phyloP scores from a whole-genome alignment of 202 grass and related monocot genomes.

The Zoysia matrella region DNA sequence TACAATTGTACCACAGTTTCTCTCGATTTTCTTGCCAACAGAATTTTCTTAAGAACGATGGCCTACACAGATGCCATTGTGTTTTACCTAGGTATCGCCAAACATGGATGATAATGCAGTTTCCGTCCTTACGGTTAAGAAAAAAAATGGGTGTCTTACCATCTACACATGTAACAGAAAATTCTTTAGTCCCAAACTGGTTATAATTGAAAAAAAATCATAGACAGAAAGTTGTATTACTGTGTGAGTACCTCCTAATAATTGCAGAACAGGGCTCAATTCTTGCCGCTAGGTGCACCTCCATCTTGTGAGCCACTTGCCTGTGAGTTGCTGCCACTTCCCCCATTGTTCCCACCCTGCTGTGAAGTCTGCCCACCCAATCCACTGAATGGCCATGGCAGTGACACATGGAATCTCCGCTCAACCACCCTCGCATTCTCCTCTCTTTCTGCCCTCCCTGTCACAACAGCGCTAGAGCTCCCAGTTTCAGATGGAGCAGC shows the following conservation, averaged over 20 bases:
- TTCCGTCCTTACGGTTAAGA: not conserved
- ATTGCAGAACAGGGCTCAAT: conserved; percentile 37
- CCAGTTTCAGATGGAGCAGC: conserved; percentile 26
- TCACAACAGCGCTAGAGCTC: conserved; percentile 40
- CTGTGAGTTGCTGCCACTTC: conserved; percentile 30
- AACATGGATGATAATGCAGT: not conserved
- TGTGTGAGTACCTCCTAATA: not conserved
- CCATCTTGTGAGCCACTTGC: conserved; percentile 50
- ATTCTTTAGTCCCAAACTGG: not conserved
- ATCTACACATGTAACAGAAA: not conserved
- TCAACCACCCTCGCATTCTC: conserved; percentile 51
- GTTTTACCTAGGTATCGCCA: conserved; percentile 5
- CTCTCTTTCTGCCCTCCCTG: conserved; percentile 36
- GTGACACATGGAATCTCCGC: conserved; percentile 65
- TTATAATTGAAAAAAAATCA: conserved; percentile 12
- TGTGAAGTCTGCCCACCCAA: too few species aligned
- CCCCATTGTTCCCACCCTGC: too few species aligned
- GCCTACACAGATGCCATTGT: too few species aligned
- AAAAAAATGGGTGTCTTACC: not conserved
- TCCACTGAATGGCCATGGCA: conserved; percentile 25
- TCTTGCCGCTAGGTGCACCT: conserved; percentile 33
- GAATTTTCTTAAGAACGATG: not conserved
- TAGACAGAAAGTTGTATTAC: not conserved
- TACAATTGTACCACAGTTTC: conserved; percentile 14
- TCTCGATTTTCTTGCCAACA: not conserved